phyloP scores from a whole-genome alignment of 2,329 filamentous ascomycete species.

The Sordariomycetes sp. region DNA sequence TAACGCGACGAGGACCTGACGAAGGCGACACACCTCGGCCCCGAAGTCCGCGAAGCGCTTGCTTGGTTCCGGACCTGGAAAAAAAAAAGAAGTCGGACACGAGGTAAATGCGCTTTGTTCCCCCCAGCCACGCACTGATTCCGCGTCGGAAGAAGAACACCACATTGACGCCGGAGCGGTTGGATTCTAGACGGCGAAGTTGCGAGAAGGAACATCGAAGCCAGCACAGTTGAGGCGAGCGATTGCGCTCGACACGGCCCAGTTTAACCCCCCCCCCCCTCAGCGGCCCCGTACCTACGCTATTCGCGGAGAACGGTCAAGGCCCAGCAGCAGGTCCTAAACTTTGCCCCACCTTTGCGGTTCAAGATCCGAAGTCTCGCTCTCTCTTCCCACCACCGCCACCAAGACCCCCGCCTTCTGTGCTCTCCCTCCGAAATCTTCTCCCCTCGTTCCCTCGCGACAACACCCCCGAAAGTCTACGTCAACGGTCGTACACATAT shows the following conservation, averaged over 20 bases:
- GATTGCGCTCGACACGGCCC: not conserved
- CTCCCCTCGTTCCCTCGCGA: not conserved
- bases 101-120: not conserved
- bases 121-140: not conserved
- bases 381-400: not conserved
- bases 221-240: too few relatives aligned
- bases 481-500: too few relatives aligned
- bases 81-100: too few relatives aligned
- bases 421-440: not conserved
- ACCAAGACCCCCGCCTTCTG: not conserved
- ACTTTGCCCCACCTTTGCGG: not conserved
- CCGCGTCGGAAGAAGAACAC: not conserved
- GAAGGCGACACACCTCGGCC: not conserved
- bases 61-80: too few relatives aligned
- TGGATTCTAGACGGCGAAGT: too few relatives aligned
- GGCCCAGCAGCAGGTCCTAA: not conserved
- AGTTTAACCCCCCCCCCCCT: not conserved
- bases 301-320: not conserved
- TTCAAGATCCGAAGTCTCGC: too few relatives aligned
- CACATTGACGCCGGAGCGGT: not conserved
- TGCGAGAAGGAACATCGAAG: too few relatives aligned
- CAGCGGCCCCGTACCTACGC: not conserved
- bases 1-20: not conserved
- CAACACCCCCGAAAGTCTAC: not conserved
- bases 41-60: not conserved